These are phyloP conservation scores for Hypholoma sublateritium DNA, from an alignment of 768 basidiomycete genomes.

Conservation along the genomic window DNA sequence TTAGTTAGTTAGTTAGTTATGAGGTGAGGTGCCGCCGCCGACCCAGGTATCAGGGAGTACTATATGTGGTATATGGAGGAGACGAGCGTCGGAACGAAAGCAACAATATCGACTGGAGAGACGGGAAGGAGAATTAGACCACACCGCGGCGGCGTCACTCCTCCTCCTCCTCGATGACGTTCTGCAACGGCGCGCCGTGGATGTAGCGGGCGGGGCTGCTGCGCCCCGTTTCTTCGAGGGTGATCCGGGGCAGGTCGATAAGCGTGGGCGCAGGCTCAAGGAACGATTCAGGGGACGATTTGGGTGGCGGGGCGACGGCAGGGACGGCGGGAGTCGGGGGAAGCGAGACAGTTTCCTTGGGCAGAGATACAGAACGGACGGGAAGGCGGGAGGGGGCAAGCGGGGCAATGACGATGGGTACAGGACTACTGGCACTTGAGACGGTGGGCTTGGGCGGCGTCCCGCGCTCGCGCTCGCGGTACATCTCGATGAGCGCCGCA, in stretches of 20 bases:
- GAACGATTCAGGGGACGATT: slow-evolving; percentile 16
- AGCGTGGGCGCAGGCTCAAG: slow-evolving; percentile 28
- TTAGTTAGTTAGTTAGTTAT: background rate
- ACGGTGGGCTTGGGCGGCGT: slow-evolving; percentile 25
- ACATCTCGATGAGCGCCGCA: slow-evolving; percentile 83
- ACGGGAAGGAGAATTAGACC: background rate
- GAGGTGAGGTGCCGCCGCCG: slow-evolving; percentile 1
- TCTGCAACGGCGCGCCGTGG: slow-evolving; percentile 84
- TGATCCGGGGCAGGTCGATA: slow-evolving; percentile 31
- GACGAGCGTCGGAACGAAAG: background rate
- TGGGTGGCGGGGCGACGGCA: slow-evolving; percentile 25
- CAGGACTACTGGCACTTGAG: slow-evolving; percentile 15
- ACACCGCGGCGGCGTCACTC: slow-evolving; percentile 44
- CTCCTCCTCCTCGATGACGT: slow-evolving; percentile 83
- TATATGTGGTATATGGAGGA: slow-evolving; percentile 10
- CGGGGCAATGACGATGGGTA: slow-evolving; percentile 29
- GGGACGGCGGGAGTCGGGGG: slow-evolving; percentile 25
- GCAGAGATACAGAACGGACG: slow-evolving; percentile 30
- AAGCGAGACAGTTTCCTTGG: slow-evolving; percentile 14
- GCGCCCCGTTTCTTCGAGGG: slow-evolving; percentile 51
- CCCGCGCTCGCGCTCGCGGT: slow-evolving; percentile 68
- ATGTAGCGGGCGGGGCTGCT: slow-evolving; percentile 71
- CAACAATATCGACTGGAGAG: too few species aligned
- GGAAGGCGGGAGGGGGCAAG: slow-evolving; percentile 41
- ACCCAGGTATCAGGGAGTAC: slow-evolving; percentile 6